These are phyloP conservation scores for Leishmania turanica DNA, from an alignment of 208 protist genomes.

Conservation along the genomic window DNA sequence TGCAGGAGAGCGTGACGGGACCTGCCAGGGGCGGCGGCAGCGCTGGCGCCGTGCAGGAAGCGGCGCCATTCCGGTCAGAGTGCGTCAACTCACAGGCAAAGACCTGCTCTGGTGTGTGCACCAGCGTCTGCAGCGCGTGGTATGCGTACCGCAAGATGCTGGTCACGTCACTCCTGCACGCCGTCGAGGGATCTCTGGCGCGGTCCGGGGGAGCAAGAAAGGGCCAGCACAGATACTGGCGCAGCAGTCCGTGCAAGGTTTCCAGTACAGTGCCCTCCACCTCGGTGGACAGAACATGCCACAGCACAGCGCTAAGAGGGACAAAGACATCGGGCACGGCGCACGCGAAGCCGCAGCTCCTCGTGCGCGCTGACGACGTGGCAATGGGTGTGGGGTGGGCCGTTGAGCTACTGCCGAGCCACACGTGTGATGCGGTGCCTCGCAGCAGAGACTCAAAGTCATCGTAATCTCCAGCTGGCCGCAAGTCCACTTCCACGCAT, in stretches of 20 bases:
- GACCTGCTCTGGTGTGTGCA: constrained; percentile 1
- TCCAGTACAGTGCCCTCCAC: constrained; percentile 42
- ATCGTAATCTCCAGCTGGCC: constrained; percentile 11
- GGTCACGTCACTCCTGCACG: neutral
- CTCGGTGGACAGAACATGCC: constrained; percentile 56
- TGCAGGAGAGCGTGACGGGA: constrained; percentile 10
- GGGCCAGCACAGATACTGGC: constrained; percentile 15
- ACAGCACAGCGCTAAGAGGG: constrained; percentile 41
- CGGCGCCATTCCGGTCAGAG: neutral
- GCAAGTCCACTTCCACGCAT: constrained; percentile 12
- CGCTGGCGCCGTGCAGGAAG: neutral
- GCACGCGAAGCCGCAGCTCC: neutral
- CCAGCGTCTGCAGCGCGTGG: constrained; percentile 5
- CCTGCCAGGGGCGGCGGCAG: neutral
- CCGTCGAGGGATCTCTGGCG: neutral
- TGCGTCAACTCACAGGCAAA: constrained; percentile 11
- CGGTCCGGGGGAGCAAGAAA: constrained; percentile 7
- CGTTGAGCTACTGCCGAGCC: neutral
- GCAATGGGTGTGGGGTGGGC: neutral
- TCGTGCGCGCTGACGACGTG: neutral
- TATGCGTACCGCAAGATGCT: neutral
- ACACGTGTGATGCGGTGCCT: neutral
- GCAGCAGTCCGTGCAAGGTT: constrained; percentile 34
- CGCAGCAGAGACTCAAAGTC: neutral
- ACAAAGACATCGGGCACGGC: neutral